A percentile compares a stretch with the other conserved stretches of the same genome.
phyloP scores from a whole-genome alignment of 2,329 filamentous ascomycete genomes.

The Cladosporium velox region DNA sequence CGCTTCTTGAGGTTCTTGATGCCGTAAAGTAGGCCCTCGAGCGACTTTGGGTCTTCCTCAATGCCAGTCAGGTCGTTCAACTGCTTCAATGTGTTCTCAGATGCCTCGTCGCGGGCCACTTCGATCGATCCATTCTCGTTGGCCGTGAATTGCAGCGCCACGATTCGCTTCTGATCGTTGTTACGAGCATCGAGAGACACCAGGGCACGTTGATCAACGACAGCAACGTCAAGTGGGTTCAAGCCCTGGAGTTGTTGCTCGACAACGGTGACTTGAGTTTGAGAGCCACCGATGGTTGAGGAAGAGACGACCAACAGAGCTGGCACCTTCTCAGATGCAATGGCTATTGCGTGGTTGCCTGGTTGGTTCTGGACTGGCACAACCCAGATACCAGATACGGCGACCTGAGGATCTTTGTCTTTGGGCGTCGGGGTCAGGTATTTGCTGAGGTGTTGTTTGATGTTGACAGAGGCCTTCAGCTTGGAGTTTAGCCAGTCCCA shows the following conservation, averaged over 20 bases:
- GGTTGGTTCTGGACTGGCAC: constrained; percentile 25
- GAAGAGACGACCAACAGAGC: constrained; percentile 59
- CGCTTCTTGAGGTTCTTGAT: constrained; percentile 54
- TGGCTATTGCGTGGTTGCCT: constrained; percentile 33
- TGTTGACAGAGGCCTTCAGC: constrained; percentile 56
- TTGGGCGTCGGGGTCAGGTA: constrained; percentile 8
- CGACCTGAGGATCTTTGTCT: constrained; percentile 32
- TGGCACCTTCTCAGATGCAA: constrained; percentile 51
- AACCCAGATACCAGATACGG: constrained; percentile 56
- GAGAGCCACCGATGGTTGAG: constrained; percentile 6
- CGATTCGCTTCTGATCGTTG: constrained; percentile 17
- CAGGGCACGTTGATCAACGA: constrained; percentile 21
- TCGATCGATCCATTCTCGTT: constrained; percentile 17
- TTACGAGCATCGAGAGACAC: constrained; percentile 27
- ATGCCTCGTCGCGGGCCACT: constrained; percentile 1
- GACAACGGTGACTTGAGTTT: not conserved
- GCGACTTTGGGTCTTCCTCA: constrained; percentile 38
- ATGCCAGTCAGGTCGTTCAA: constrained; percentile 27
- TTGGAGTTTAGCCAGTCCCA: constrained; percentile 75
- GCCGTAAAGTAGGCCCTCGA: constrained; percentile 50
- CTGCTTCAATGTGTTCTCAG: constrained; percentile 21
- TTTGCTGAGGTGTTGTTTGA: constrained; percentile 37
- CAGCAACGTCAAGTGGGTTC: constrained; percentile 25
- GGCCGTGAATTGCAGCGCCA: not conserved
- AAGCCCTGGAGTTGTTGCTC: constrained; percentile 9